These are phyloP conservation scores for Fusarium xyrophilum DNA, from an alignment of 2,329 filamentous ascomycete species.

Conservation along the genomic window DNA sequence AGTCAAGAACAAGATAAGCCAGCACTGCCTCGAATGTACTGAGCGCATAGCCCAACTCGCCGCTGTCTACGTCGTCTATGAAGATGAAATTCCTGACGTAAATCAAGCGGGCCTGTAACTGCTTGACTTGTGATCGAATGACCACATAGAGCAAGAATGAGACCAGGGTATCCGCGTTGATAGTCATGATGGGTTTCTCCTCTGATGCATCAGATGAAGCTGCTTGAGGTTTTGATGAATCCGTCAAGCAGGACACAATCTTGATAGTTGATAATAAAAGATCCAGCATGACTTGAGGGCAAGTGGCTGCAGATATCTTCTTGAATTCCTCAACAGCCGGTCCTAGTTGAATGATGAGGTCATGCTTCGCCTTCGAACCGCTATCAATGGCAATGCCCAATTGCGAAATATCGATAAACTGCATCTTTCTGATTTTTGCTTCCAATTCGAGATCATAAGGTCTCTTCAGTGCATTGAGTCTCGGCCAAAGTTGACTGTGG, in stretches of 20 bases:
- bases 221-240: conserved; percentile 54
- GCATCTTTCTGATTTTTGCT: conserved; percentile 89
- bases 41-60: conserved; percentile 93
- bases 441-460: conserved; percentile 88
- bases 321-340: conserved; percentile 88
- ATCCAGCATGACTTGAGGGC: conserved; percentile 89
- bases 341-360: conserved; percentile 77
- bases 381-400: conserved; percentile 87
- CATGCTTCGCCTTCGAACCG: conserved; percentile 78
- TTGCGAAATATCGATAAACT: conserved; percentile 91
- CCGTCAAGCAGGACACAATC: conserved; percentile 73
- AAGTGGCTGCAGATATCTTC: conserved; percentile 77
- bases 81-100: conserved; percentile 99
- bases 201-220: conserved; percentile 46
- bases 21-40: conserved; percentile 96
- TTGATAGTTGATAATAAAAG: conserved; percentile 83
- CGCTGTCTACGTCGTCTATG: conserved; percentile 95
- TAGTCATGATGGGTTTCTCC: conserved; percentile 65
- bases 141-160: conserved; percentile 91
- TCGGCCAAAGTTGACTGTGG: conserved; percentile 86
- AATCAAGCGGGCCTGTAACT: conserved; percentile 85
- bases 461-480: conserved; percentile 77
- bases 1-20: conserved; percentile 84
- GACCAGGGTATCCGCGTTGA: conserved; percentile 89
- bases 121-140: conserved; percentile 85